Percentiles rank a stretch among this genome's conserved stretches.
Conservation (phyloP, 192 early-diverging fungal species). For the Coemansia sp. region DNA sequence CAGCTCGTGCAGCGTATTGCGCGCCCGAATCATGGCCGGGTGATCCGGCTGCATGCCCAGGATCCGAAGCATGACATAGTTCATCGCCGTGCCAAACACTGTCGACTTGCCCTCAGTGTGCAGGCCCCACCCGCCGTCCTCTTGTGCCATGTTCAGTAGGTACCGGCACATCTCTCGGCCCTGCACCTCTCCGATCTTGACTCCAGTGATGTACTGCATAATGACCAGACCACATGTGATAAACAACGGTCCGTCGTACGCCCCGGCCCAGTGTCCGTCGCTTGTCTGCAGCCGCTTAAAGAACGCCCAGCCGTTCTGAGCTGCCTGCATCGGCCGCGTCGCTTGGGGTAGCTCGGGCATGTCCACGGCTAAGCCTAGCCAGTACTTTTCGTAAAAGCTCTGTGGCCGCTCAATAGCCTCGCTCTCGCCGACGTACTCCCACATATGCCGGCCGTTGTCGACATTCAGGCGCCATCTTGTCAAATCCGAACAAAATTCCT, state of each 20-base stretch:
- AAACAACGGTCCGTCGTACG: conserved; percentile 98
- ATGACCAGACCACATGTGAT: conserved; percentile 89
- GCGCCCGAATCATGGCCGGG: conserved; percentile 78
- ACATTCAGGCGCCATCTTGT: conserved; percentile 82
- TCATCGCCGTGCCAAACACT: conserved; percentile 93
- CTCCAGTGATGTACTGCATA: conserved; percentile 80
- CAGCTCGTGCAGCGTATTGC: conserved; percentile 77
- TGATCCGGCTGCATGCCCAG: conserved; percentile 85
- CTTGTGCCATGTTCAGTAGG: conserved; percentile 77
- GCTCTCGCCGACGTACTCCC: conserved; percentile 69
- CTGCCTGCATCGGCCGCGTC: conserved; percentile 71
- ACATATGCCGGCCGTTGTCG: conserved; percentile 86
- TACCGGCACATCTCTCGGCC: conserved; percentile 83
- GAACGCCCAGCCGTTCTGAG: conserved; percentile 92
- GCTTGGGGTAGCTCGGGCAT: conserved; percentile 58
- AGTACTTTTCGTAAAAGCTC: conserved; percentile 79
- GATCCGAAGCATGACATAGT: conserved; percentile 87
- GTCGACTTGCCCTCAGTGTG: conserved; percentile 92
- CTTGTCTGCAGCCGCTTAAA: conserved; percentile 81
- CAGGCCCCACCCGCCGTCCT: conserved; percentile 98
- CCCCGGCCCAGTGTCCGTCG: conserved; percentile 94
- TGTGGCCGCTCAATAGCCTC: conserved; percentile 61
- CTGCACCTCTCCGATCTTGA: conserved; percentile 62
- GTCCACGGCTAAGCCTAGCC: conserved; percentile 72
- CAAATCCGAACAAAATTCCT: conserved; percentile 64